Evolutionary conservation across 2,329 filamentous ascomycete genomes (phyloP).

Genomic region (Sporothrix schenckii): DNA sequence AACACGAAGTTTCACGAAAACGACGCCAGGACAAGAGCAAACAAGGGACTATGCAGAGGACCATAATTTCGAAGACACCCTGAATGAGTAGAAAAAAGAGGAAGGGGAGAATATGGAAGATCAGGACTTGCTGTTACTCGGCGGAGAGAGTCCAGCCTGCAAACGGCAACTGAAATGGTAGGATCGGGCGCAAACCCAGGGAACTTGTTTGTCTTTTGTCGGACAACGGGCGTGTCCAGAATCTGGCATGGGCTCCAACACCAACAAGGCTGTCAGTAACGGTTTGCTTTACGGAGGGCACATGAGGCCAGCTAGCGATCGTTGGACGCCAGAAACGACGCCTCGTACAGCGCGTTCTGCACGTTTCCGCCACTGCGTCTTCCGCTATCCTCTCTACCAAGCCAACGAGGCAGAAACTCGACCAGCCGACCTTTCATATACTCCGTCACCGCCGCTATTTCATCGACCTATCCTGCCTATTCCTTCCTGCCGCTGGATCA

Average conservation of each 20-base stretch:
- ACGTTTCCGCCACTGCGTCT: slow-evolving; percentile 8
- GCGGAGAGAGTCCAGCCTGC: slow-evolving; percentile 4
- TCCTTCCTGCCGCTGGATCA: background rate
- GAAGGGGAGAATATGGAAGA: background rate
- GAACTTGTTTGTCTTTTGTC: background rate
- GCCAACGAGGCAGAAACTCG: background rate
- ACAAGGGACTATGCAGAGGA: slow-evolving; percentile 14
- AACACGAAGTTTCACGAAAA: background rate
- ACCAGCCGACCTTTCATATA: background rate
- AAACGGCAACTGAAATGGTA: slow-evolving; percentile 15
- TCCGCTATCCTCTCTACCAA: background rate
- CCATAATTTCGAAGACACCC: background rate
- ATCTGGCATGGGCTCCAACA: background rate
- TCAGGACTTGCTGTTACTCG: background rate
- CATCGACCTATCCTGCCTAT: background rate
- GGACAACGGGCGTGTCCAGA: background rate
- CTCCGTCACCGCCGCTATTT: background rate
- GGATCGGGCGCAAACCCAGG: background rate
- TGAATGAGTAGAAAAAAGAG: no score
- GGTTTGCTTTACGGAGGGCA: background rate
- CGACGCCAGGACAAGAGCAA: background rate
- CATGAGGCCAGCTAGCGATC: background rate
- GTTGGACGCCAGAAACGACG: background rate
- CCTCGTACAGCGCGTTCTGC: slow-evolving; percentile 7
- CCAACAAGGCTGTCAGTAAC: background rate